Base-by-base conservation (phyloP, 805 yeast species). In the Pichia exigua region DNA sequence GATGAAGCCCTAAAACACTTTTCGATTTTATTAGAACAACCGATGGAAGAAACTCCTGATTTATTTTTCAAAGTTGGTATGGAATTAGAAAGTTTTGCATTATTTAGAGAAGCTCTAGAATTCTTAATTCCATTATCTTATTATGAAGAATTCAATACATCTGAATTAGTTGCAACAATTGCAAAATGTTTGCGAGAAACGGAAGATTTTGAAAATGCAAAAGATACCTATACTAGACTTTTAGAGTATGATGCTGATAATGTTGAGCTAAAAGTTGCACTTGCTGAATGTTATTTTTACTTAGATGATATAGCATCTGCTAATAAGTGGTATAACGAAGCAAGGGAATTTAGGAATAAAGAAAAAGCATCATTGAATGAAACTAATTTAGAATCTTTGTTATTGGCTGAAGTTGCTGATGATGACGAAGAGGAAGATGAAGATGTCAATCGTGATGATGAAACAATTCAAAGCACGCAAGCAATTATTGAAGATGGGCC, bases 271-370 rank as follows among this genome's bases (percentile, higher is more conserved):
- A 81, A 85, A 59, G 74, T 91, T 28, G 83, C 87, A 0, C 71
- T 94, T 26, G 95, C 94, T 0, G 98, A 94, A 67, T 80, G 89
- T 1, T 78, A 82, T 54, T 87, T 83, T 57, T 81, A 82, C 60
- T 65, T 82, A 15, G 85, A 82, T 17, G 82, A 83, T 44, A 71
- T 73, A 27, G 82, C 76, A 12, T 73, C 73, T n/a, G 83, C 89
- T 12, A 74, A 77, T 24, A 60, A 65, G 22, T 65, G 85, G 22
- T 68, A 84, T 49, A 70, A 70, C 21, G 85, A 82, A 54, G 85
- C 84, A 0, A 71, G 67, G 12, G 67, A 72, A n/a, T 67, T 69
- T 21, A 68, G 74, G 70, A 57, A 45, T 22, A 58, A 51, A 46
- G 67, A 65, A 46, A 63, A 59, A 46, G 67, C 64, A 20, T 53